phyloP scores from a whole-genome alignment of 768 basidiomycete species.

The Phaffia australis region DNA sequence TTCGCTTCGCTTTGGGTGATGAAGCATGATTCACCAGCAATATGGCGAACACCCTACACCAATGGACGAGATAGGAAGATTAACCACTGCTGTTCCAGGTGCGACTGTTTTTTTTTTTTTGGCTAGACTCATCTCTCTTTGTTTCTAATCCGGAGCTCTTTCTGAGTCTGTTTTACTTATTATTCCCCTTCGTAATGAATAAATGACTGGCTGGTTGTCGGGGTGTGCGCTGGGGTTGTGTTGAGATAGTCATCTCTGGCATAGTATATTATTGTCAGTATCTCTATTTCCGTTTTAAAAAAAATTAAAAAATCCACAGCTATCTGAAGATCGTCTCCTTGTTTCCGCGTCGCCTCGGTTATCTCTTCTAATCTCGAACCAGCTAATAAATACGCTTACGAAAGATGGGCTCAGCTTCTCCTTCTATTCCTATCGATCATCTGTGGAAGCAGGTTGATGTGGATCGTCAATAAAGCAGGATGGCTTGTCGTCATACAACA shows the following conservation, averaged over 20 bases:
- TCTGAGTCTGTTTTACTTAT: neutral
- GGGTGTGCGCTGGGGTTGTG: too few relatives aligned
- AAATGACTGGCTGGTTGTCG: too few relatives aligned
- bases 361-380: neutral
- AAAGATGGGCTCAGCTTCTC: conserved; percentile 3
- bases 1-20: neutral
- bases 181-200: neutral
- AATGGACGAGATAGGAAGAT: conserved; percentile 18
- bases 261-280: conserved; percentile 18
- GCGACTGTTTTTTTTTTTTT: neutral
- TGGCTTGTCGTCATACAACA: conserved; percentile 22
- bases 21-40: conserved; percentile 24
- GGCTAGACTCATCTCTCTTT: neutral
- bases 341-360: neutral
- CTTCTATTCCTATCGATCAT: conserved; percentile 1
- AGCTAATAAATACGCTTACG: conserved; percentile 15
- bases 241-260: conserved; percentile 7
- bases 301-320: neutral
- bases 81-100: conserved; percentile 21
- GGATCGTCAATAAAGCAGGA: conserved; percentile 21
- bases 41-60: conserved; percentile 20
- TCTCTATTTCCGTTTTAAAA: neutral
- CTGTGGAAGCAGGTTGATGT: conserved; percentile 16
- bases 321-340: neutral
- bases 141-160: neutral